Evolutionary conservation across 2,329 filamentous ascomycete genomes (phyloP).

Genomic region (Xylariaceae sp.): DNA sequence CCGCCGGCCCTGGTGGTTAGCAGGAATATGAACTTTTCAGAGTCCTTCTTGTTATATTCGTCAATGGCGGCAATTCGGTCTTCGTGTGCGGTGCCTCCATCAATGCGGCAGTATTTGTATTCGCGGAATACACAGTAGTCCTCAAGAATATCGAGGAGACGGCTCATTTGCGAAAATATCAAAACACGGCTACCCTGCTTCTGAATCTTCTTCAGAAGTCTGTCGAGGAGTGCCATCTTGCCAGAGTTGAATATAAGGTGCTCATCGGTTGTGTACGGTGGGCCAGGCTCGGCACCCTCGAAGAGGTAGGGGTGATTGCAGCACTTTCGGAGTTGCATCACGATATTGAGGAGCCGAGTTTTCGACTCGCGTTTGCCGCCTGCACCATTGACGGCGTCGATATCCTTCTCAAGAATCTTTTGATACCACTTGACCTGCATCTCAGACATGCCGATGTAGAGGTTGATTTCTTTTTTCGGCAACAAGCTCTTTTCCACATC

Average conservation of each 20-base stretch:
- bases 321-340: slow-evolving; percentile 98
- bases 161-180: slow-evolving; percentile 99
- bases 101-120: slow-evolving; percentile 95
- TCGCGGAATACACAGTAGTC: slow-evolving; percentile 96
- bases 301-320: slow-evolving; percentile 99
- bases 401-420: slow-evolving; percentile 98
- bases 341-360: slow-evolving; percentile 93
- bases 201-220: slow-evolving; percentile 76
- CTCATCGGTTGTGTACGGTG: slow-evolving; percentile 96
- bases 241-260: slow-evolving; percentile 89
- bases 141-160: slow-evolving; percentile 91
- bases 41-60: slow-evolving; percentile 93
- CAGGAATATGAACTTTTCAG: slow-evolving; percentile 94
- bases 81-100: slow-evolving; percentile 93
- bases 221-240: slow-evolving; percentile 97
- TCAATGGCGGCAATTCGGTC: slow-evolving; percentile 97
- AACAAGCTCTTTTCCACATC: slow-evolving; percentile 97
- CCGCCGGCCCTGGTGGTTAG: slow-evolving; percentile 94
- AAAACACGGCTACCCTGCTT: slow-evolving; percentile 88
- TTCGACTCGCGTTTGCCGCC: slow-evolving; percentile 96
- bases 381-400: slow-evolving; percentile 95
- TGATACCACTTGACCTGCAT: slow-evolving; percentile 99
- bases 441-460: slow-evolving; percentile 97
- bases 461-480: slow-evolving; percentile 94
- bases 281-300: slow-evolving; percentile 92